Base-by-base conservation (phyloP, 345 rosid species). In the Turnera subulata region DNA sequence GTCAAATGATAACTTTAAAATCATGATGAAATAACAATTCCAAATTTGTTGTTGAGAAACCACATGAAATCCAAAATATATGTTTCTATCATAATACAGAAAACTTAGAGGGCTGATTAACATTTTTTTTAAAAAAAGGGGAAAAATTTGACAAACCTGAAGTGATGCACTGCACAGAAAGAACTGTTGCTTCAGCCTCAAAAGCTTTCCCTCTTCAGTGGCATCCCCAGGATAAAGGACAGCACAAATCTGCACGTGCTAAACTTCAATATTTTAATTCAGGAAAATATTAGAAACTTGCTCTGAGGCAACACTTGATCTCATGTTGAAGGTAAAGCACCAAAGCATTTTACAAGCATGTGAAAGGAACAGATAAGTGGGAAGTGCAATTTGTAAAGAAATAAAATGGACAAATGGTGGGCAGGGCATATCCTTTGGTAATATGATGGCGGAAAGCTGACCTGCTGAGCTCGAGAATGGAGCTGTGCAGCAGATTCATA, bases 221-320 rank as follows among this genome's bases (percentile, higher is more conserved):
- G 97, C 91, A 85, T 93, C 99, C 46, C 99, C 97, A 54, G 97
- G 99, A 77, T 93, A 93, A 55, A 89, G 79, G 58, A 93, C 85
- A 64, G 99, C 91, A 76, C 97, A 93, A 21, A 93, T 93, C 99
- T 86, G 80, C 71, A 69, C 1, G 59, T 47, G 33, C 39, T 59
- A 23, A 65, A 45, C 9, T 37, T 23, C 17, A 6, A 43, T 19
- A 59, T 21, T 38, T 23, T 21, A 58, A 45, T 43, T 55, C 20
- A 55, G 46, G 64, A 25, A 56, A 68, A 56, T 33, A 47, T 26
- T 43, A 20, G 20, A 37, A 46, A 37, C 11, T 56, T 19, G 11
- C 7, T 44, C 13, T 0, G 24, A 32, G 25, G 15, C 42, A 21
- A 47, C 16, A 42, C 45, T 11, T 29, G 5, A 44, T 26, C 5